These are phyloP conservation scores for Aspergillus ustus DNA, from an alignment of 2,329 filamentous ascomycete genomes.

Conservation along the genomic window DNA sequence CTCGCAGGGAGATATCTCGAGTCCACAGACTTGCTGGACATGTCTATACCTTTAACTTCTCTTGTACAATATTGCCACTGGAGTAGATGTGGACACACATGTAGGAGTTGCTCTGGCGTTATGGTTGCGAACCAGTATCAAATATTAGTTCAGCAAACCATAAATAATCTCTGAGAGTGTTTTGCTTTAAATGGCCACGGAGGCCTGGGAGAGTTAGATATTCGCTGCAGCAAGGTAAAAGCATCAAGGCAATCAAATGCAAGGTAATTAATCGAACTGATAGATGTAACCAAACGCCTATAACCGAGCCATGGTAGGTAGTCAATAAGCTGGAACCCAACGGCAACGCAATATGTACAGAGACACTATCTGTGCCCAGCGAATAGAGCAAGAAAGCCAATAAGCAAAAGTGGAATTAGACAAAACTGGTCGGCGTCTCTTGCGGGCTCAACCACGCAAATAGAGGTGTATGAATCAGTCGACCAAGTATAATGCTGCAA, in stretches of 20 bases:
- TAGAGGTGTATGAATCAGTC: conserved; percentile 26
- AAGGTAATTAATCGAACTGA: conserved; percentile 17
- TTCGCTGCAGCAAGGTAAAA: conserved; percentile 1
- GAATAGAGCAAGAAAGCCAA: conserved; percentile 11
- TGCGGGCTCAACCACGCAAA: conserved; percentile 30
- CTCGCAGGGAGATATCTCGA: not conserved
- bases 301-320: conserved; percentile 8
- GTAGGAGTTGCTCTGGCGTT: not conserved
- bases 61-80: not conserved
- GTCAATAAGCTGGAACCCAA: conserved; percentile 19
- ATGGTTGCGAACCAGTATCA: not conserved
- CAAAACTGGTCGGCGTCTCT: conserved; percentile 12
- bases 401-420: conserved; percentile 14
- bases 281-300: conserved; percentile 3
- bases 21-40: not conserved
- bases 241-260: conserved; percentile 1
- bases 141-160: not conserved
- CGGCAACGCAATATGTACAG: conserved; percentile 28
- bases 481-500: conserved; percentile 13
- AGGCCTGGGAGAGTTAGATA: not conserved
- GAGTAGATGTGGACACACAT: not conserved
- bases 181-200: not conserved
- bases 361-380: conserved; percentile 13
- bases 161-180: not conserved
- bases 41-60: not conserved